A percentile compares a stretch with the other conserved stretches of the same genome.
These are phyloP conservation scores for Colletotrichum scovillei DNA, from an alignment of 2,329 filamentous ascomycete species.

Conservation along the genomic window DNA sequence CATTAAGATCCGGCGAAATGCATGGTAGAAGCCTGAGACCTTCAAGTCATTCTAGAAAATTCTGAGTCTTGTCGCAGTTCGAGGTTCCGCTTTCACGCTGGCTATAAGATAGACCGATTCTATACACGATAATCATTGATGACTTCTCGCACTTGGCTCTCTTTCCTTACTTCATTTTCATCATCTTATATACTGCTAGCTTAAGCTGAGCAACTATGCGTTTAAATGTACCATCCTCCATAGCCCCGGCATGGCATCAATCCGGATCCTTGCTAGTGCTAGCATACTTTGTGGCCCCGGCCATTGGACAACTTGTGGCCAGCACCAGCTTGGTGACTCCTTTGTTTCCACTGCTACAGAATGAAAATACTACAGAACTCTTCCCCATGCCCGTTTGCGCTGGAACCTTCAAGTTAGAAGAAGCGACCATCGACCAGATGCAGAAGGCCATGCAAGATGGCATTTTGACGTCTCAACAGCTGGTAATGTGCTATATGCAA, in stretches of 20 bases:
- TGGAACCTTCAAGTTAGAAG: slow-evolving; percentile 68
- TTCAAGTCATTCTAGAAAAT: not conserved
- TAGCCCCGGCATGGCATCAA: not conserved
- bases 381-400: slow-evolving; percentile 74
- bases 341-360: slow-evolving; percentile 31
- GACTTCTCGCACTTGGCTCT: not conserved
- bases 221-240: not conserved
- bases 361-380: slow-evolving; percentile 49
- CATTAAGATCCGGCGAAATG: not conserved
- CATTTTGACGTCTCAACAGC: slow-evolving; percentile 66
- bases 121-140: not conserved
- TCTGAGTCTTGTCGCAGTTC: not conserved
- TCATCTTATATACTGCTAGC: not conserved
- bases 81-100: not conserved
- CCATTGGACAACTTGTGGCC: not conserved
- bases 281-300: not conserved
- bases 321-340: not conserved
- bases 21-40: not conserved
- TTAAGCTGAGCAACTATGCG: not conserved
- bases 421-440: slow-evolving; percentile 76
- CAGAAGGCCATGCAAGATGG: slow-evolving; percentile 67
- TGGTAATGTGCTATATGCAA: slow-evolving; percentile 70
- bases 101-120: not conserved
- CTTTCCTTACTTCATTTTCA: not conserved
- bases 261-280: not conserved